Base-by-base conservation (phyloP, 1,139 yeast species). In the Saccharomyces hybrid region DNA sequence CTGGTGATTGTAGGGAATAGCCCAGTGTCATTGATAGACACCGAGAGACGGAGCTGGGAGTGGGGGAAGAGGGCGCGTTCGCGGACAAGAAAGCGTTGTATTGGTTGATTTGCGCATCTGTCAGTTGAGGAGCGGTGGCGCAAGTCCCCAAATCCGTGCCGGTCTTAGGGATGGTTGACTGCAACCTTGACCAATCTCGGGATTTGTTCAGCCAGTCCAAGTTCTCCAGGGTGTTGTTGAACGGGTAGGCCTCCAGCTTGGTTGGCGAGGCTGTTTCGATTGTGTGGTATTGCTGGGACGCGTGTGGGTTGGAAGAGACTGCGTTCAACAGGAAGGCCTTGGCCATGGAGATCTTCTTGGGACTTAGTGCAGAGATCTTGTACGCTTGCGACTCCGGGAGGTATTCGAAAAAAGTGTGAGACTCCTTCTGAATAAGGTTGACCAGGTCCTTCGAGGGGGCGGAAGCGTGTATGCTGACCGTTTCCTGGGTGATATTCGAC, bases 401-500 rank as follows among this genome's bases (percentile, higher is more conserved):
- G 29, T 55, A 51, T 41, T 64, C 67, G 29, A 64, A 59, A 51
- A 53, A 64, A 5, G 58, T 56, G 12, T 61, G 63, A 44, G 62
- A 57, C 48, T 64, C 65, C 16, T 56, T 59, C 46, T 64, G 67
- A 4, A 65, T 57, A 48, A 60, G 50, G 9, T 58, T 53, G 5
- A 63, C 54, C 11, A 65, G 47, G 27, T 60, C 60, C 27, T 55
- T 51, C 7, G 44, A 38, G 7, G 44, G 44, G 24, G 9, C 11
- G 44, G 11, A 12, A 6, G 44, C 11, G 19, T 19, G 19, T 19
- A 71, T 49, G 16, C 67, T 74, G 16, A 79, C 58, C 2, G 58
- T 62, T 53, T 75, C 76, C 5, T 69, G 61, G 42, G 65, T 67
- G 3, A 76, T 69, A 41, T 73, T 71, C 42, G 70, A 71, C 53